phyloP scores from a whole-genome alignment of 108 stramenopile genomes.

The Hondaea fermentalgiana region DNA sequence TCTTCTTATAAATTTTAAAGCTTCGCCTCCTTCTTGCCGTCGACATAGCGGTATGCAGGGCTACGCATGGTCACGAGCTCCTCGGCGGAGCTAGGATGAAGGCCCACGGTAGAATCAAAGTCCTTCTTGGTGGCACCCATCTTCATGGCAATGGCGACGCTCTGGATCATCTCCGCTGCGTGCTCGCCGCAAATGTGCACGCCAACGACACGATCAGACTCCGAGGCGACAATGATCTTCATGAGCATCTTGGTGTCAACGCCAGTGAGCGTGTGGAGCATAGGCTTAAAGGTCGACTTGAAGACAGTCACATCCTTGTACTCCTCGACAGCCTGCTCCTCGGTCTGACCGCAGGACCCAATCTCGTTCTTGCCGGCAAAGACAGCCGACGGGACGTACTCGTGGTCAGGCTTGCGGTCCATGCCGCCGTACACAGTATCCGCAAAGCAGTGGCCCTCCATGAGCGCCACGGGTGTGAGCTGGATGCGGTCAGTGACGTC shows the following conservation, averaged over 20 bases:
- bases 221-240: conserved; percentile 40
- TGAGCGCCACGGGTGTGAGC: conserved; percentile 88
- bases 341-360: conserved; percentile 72
- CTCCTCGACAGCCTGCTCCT: conserved; percentile 63
- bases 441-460: conserved; percentile 59
- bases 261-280: conserved; percentile 34
- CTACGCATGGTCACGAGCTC: conserved; percentile 48
- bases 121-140: conserved; percentile 73
- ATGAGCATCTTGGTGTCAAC: conserved; percentile 49
- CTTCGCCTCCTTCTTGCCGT: background rate
- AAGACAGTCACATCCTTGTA: conserved; percentile 68
- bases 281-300: conserved; percentile 42
- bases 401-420: conserved; percentile 66
- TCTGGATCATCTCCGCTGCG: conserved; percentile 72
- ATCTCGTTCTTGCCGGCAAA: conserved; percentile 73
- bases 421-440: conserved; percentile 66
- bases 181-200: conserved; percentile 37
- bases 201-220: background rate
- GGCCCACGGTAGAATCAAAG: conserved; percentile 62
- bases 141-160: conserved; percentile 68
- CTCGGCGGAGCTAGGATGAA: conserved; percentile 62
- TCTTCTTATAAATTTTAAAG: background rate
- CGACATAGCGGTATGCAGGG: conserved; percentile 23
- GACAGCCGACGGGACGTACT: conserved; percentile 74
- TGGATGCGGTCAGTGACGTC: conserved; percentile 76